Evolutionary conservation across 106 monocot species (phyloP), one percentile per base, ranked within the genome.

Genomic region (Hemerocallis citrina): DNA sequence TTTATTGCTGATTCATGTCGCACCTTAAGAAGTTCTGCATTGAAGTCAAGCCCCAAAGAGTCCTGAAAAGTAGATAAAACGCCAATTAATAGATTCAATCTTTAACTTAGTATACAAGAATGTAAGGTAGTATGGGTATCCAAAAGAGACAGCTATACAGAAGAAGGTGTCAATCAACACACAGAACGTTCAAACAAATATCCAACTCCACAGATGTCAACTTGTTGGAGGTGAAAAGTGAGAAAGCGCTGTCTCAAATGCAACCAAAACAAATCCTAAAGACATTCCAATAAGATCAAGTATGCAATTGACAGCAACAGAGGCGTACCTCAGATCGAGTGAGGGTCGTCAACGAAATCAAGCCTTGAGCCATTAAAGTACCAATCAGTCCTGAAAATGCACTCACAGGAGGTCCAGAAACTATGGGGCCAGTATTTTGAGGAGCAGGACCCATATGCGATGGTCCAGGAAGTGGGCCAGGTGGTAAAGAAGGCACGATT

Each of bases 301-400:
- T 5, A 3, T 54, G n/a, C 20, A 4, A 5, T 54, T 29, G 29
- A 4, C 0, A 44, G 16, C 45, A 6, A 57, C 6, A 6, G n/a
- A 28, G 17, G 16, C 33, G 30, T 76, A 87, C 92, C 92, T 87
- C 62, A 39, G 84, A 72, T 57, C 68, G 67, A 7, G 64, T 28
- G 71, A 67, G 56, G 28, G 75, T 52, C 23, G 34, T 15, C 62
- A 92, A 48, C 31, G 84, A 76, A 57, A 92, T 84, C 40, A 88
- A 57, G 57, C 92, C 92, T 74, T 92, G 88, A 37, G 76, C 78
- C 69, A 88, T 65, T 48, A 92, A 78, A 34, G 81, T 79, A 78
- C 28, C 76, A 24, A 88, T 63, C 24, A 92, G 34, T 37, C 92
- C 92, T 46, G 92, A 77, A 44, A 78, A 71, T 21, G 64, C 64